A percentile compares a stretch with the other conserved stretches of the same genome.
Evolutionary conservation across 75 land plant genomes (phyloP).

Genomic region (Pinus albicaulis): DNA sequence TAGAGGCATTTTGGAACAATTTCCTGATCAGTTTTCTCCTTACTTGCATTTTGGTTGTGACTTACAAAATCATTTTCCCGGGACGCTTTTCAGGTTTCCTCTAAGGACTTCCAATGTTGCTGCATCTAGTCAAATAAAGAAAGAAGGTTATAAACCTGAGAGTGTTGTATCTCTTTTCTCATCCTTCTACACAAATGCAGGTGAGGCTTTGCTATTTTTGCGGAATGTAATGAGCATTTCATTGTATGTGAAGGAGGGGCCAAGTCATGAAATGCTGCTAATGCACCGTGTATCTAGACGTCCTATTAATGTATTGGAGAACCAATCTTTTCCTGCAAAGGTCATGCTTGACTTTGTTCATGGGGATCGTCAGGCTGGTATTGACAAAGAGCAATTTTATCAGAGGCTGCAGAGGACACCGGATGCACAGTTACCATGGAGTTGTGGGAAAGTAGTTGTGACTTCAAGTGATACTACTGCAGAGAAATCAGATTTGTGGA

Average conservation of each 20-base stretch:
- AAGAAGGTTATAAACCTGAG: conserved; percentile 82
- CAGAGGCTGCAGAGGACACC: conserved; percentile 47
- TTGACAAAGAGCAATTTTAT: conserved; percentile 68
- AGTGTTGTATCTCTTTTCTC: conserved; percentile 73
- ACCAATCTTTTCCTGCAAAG: conserved; percentile 20
- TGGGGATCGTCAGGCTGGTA: conserved; percentile 32
- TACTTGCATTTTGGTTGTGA: conserved; percentile 93
- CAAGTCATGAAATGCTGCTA: conserved; percentile 60
- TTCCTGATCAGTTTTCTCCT: conserved; percentile 95
- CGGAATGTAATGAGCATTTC: conserved; percentile 68
- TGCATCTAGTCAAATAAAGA: conserved; percentile 84
- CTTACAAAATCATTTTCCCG: conserved; percentile 69
- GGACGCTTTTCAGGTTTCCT: conserved; percentile 95
- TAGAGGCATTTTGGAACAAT: conserved; percentile 74
- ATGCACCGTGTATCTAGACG: conserved; percentile 61
- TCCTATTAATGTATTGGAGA: conserved; percentile 17
- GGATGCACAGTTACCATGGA: conserved; percentile 56
- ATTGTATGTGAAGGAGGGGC: conserved; percentile 71
- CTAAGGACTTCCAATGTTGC: conserved; percentile 71
- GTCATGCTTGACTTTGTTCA: conserved; percentile 49
- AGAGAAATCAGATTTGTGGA: conserved; percentile 55
- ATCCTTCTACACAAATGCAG: conserved; percentile 62
- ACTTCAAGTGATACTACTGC: conserved; percentile 25
- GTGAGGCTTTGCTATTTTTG: conserved; percentile 78
- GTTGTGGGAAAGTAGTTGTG: conserved; percentile 53